phyloP scores from a whole-genome alignment of 257 asterid species.

The Gynochthodes officinalis region DNA sequence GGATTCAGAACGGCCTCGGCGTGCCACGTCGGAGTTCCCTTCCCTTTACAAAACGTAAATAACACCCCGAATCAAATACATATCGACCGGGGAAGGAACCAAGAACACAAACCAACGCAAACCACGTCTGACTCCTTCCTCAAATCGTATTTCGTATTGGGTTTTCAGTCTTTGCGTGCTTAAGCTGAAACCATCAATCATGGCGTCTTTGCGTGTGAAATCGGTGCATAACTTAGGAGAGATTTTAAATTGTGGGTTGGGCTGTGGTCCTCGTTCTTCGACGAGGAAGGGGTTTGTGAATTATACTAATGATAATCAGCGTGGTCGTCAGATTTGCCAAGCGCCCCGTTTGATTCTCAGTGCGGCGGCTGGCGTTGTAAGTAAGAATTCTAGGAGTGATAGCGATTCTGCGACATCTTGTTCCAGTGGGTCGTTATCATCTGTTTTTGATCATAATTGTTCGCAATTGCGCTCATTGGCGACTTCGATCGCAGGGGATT shows the following conservation, averaged over 20 bases:
- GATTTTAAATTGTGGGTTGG: neutral
- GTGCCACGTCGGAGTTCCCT: constrained; percentile 21
- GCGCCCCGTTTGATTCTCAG: neutral
- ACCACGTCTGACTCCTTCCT: too few species aligned
- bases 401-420: neutral
- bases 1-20: constrained; percentile 11
- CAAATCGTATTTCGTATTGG: too few species aligned
- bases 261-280: neutral
- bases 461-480: neutral
- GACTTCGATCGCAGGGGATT: neutral
- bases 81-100: neutral
- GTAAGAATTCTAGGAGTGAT: neutral
- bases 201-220: constrained; percentile 15
- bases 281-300: constrained; percentile 1
- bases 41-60: neutral
- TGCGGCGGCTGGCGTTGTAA: constrained; percentile 8
- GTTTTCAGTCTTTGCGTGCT: too few species aligned
- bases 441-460: neutral
- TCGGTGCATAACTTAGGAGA: neutral
- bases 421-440: neutral
- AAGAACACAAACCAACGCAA: neutral
- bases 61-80: neutral
- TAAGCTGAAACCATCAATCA: neutral
- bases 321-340: neutral
- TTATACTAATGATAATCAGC: neutral